These are phyloP conservation scores for Scheffersomyces spartinae DNA, from an alignment of 805 yeast species.

Conservation along the genomic window DNA sequence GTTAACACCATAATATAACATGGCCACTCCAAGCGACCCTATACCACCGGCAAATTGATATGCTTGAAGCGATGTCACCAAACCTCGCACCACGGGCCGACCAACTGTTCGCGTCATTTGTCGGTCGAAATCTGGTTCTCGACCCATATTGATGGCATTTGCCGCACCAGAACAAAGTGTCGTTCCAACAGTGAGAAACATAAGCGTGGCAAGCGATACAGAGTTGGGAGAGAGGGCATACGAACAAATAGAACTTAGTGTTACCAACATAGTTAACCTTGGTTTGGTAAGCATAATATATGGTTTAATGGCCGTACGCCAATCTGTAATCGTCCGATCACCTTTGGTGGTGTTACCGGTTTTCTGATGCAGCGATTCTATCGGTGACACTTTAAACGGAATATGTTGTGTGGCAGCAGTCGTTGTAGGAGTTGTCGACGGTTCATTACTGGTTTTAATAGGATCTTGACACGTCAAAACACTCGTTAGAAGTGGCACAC, in stretches of 20 bases:
- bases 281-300: slow-evolving; percentile 87
- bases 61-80: slow-evolving; percentile 66
- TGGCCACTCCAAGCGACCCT: slow-evolving; percentile 60
- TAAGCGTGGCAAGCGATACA: slow-evolving; percentile 57
- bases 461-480: slow-evolving; percentile 35
- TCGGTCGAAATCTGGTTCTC: slow-evolving; percentile 85
- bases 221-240: slow-evolving; percentile 85
- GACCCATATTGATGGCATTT: slow-evolving; percentile 92
- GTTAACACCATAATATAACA: slow-evolving; percentile 73
- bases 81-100: slow-evolving; percentile 84
- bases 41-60: slow-evolving; percentile 64
- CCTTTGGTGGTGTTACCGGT: no score
- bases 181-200: slow-evolving; percentile 75
- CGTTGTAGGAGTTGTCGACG: no score
- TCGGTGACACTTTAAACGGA: slow-evolving; percentile 50
- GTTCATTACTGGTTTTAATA: no score
- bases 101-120: slow-evolving; percentile 80
- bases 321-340: no score
- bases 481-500: no score
- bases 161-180: slow-evolving; percentile 87
- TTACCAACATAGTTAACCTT: slow-evolving; percentile 73
- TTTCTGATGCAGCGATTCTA: slow-evolving; percentile 8
- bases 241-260: slow-evolving; percentile 84
- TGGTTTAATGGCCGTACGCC: no score
- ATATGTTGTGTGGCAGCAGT: no score